phyloP scores from a whole-genome alignment of 306 rosid species.

The Datisca glomerata region DNA sequence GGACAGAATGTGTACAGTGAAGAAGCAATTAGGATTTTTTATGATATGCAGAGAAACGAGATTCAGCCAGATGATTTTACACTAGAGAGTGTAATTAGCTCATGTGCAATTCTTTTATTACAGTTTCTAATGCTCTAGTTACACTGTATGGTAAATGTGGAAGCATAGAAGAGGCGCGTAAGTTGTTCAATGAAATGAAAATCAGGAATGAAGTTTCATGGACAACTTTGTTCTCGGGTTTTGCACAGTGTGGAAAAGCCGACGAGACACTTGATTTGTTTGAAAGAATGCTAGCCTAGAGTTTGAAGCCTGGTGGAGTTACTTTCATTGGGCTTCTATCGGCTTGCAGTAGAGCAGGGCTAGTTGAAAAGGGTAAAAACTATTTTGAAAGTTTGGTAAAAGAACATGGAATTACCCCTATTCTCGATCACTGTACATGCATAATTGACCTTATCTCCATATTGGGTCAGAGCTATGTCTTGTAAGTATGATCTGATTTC shows the following conservation, averaged over 20 bases:
- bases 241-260: constrained; percentile 72
- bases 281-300: constrained; percentile 53
- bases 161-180: constrained; percentile 50
- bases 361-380: constrained; percentile 62
- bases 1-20: constrained; percentile 80
- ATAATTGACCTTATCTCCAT: constrained; percentile 81
- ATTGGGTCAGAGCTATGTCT: too few relatives aligned
- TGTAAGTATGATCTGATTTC: too few relatives aligned
- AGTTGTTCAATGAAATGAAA: constrained; percentile 59
- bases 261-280: constrained; percentile 54
- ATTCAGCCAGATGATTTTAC: constrained; percentile 74
- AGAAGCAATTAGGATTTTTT: constrained; percentile 69
- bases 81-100: constrained; percentile 79
- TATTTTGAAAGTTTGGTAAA: constrained; percentile 56
- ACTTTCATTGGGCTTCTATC: constrained; percentile 89
- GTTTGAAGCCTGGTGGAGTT: constrained; percentile 66
- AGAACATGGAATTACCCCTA: constrained; percentile 55
- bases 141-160: constrained; percentile 86
- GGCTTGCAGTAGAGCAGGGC: constrained; percentile 89
- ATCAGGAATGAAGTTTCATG: constrained; percentile 70
- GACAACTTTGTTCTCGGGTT: constrained; percentile 89
- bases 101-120: constrained; percentile 59
- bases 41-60: constrained; percentile 72
- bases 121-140: constrained; percentile 83
- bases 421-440: constrained; percentile 74